These are phyloP conservation scores for Periglandula ipomoeae DNA, from an alignment of 2,329 filamentous ascomycete genomes.

Conservation along the genomic window DNA sequence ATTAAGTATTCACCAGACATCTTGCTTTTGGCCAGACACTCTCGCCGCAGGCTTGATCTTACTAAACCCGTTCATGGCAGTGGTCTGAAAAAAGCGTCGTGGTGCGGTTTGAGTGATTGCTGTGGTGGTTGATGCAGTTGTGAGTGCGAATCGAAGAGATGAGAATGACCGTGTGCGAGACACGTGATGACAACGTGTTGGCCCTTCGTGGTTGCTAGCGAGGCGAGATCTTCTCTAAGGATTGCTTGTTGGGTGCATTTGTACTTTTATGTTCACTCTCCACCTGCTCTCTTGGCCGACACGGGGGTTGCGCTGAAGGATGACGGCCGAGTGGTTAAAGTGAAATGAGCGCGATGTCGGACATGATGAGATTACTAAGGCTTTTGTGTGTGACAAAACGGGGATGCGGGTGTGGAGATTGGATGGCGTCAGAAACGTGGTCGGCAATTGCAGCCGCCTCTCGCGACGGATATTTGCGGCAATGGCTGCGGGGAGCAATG, in stretches of 20 bases:
- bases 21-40: constrained; percentile 39
- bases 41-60: constrained; percentile 42
- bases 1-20: constrained; percentile 40
- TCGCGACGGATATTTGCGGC: background rate
- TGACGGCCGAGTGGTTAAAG: background rate
- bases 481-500: no score
- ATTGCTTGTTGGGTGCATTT: no score
- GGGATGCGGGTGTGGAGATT: background rate
- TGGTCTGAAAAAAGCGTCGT: constrained; percentile 12
- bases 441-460: background rate
- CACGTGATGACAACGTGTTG: background rate
- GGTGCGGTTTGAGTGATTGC: background rate
- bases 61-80: constrained; percentile 31
- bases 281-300: no score
- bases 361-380: background rate
- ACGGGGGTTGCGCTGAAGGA: background rate
- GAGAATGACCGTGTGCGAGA: background rate
- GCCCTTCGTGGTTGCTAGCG: no score
- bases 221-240: no score
- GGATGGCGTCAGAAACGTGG: background rate
- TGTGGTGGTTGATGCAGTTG: background rate
- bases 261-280: no score
- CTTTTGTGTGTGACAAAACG: background rate
- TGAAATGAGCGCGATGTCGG: background rate
- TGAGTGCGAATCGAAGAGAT: background rate